Base-by-base conservation (phyloP, 495 filamentous ascomycete genomes). In the Penicillium malachiteum region DNA sequence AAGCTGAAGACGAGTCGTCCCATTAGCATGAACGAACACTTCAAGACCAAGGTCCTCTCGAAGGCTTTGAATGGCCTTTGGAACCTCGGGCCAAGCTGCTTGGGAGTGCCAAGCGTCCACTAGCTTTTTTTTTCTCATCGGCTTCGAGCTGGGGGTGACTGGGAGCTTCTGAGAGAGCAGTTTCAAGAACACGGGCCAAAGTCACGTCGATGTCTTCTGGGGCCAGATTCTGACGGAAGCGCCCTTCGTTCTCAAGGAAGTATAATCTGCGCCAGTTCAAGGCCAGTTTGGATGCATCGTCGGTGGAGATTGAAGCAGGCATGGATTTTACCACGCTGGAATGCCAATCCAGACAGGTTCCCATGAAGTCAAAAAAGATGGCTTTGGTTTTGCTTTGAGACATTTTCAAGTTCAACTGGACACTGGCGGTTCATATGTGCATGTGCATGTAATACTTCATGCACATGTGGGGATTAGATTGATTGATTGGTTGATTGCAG, bases 21-120 rank as follows among this genome's bases (percentile, higher is more conserved):
- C 81, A 53, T 84, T 84, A n/a, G 81, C 78, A 43, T 78, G 72
- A 18, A 83, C 78, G 26, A 79, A 75, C 0, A 67, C 65, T 43
- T 73, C 71, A 11, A 65, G 61, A 16, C 63, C 67, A 4, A 60
- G 60, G 1, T 54, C 39, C 11, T 58, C 57, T 14, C 59, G 62
- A 7, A 76, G 47, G 17, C 55, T 54, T 7, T 53, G 32, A 10
- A 76, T 64, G n/a, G 73, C 72, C 13, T 52, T 12, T 1, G 50
- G 41, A 4, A 79, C 73, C 11, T 82, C 78, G 0, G 74, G 68
- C 80, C 80, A 84, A 10, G 76, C 69, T 5, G 49, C 59, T 67
- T 77, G 73, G 5, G 62, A 59, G 56, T 81, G 78, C 79, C 80
- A 80, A 21, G 69, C 70, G 5, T 48, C 51, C 30, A 77, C 56